Evolutionary conservation across 2,329 filamentous ascomycete genomes (phyloP).

Genomic region (Clonostachys byssicola): DNA sequence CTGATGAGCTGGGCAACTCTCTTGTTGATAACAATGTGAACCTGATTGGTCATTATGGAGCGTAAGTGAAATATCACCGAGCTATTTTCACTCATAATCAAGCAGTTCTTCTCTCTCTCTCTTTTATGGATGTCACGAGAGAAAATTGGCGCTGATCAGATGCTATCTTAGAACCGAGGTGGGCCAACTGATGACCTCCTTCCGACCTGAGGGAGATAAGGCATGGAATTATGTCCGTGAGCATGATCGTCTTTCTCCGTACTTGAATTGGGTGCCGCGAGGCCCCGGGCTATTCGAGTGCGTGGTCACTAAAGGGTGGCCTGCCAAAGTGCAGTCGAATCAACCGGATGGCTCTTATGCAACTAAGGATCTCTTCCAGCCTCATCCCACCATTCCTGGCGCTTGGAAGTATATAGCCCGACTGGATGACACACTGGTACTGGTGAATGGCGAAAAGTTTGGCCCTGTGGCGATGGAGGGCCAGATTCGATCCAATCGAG

Average conservation of each 20-base stretch:
- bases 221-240: conserved; percentile 20
- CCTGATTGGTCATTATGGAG: conserved; percentile 49
- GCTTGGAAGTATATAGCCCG: conserved; percentile 59
- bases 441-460: conserved; percentile 66
- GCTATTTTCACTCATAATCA: too few species aligned
- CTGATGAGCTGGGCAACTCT: conserved; percentile 50
- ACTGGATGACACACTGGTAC: conserved; percentile 52
- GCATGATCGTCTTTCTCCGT: conserved; percentile 2
- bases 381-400: conserved; percentile 41
- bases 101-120: too few species aligned
- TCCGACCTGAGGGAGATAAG: conserved; percentile 14
- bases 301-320: conserved; percentile 39
- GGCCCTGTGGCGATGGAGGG: conserved; percentile 59
- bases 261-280: conserved; percentile 10
- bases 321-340: conserved; percentile 52
- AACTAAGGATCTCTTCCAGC: conserved; percentile 58
- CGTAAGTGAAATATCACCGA: conserved; percentile 32
- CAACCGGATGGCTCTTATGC: conserved; percentile 55
- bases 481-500: conserved; percentile 34
- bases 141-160: background rate
- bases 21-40: conserved; percentile 47
- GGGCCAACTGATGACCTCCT: conserved; percentile 16
- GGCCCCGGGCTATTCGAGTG: conserved; percentile 27
- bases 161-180: conserved; percentile 9
- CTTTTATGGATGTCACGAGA: background rate